Evolutionary conservation across 768 basidiomycete species (phyloP).

Genomic region (Hygrocybe punicea): DNA sequence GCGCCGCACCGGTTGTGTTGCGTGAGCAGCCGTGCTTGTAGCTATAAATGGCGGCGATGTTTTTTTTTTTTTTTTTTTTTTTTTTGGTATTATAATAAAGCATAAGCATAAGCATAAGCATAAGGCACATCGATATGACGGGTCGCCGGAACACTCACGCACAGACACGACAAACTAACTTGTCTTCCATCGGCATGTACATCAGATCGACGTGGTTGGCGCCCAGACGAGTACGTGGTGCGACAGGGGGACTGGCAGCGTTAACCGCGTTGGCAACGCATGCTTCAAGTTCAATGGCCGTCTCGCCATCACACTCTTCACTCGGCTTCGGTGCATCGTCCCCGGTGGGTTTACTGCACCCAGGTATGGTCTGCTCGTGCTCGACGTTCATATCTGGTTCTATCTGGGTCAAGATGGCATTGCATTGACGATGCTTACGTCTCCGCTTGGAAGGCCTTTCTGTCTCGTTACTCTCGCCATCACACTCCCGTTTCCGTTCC

Average conservation of each 20-base stretch:
- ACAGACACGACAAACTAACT: conserved; percentile 39
- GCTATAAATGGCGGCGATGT: neutral
- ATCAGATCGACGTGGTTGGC: conserved; percentile 39
- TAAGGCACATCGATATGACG: neutral
- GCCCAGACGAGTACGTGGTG: conserved; percentile 12
- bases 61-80: no score
- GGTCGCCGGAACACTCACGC: conserved; percentile 24
- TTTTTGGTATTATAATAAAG: no score
- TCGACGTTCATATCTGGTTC: no score
- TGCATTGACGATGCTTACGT: neutral
- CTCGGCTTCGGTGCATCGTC: no score
- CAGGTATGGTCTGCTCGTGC: no score
- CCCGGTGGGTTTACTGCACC: no score
- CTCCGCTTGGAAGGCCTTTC: conserved; percentile 1
- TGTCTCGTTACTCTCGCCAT: neutral
- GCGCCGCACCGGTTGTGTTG: neutral
- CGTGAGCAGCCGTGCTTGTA: neutral
- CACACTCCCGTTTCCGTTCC: neutral
- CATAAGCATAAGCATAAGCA: neutral
- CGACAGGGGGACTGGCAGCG: neutral
- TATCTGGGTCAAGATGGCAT: neutral
- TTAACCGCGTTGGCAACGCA: neutral
- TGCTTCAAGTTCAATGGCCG: neutral
- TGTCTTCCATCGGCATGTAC: conserved; percentile 30
- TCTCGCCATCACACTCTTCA: no score